Base-by-base conservation (phyloP, 495 filamentous ascomycete genomes). In the Talaromyces wortmannii region DNA sequence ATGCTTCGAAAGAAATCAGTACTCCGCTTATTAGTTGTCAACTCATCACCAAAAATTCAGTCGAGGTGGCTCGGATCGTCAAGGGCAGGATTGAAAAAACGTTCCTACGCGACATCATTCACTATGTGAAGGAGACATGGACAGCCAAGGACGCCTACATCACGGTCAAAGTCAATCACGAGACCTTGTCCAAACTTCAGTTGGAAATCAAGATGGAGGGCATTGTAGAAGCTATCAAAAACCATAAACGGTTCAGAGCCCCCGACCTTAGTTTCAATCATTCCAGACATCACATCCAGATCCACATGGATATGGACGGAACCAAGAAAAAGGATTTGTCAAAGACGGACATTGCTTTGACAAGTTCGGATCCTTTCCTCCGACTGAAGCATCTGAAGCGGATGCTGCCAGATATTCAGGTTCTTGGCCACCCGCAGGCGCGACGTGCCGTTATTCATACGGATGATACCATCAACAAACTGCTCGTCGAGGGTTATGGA, bases 401-500 rank as follows among this genome's bases (percentile, higher is more conserved):
- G 50, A 74, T 83, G 36, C 71, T 98, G 7, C 91, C 91, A 2
- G 71, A 80, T 12, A 82, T 97, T 44, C 79, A 89, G 48, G 85
- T 98, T 47, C 83, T 88, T 23, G 94, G 94, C 17, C 94, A 96
- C 67, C 85, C 90, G 0, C 87, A 90, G 31, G 89, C 92, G 5
- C 71, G 81, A 55, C 85, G 94, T 50, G 95, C 92, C 48, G 92
- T 98, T 65, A 92, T 98, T 63, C 88, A 92, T 61, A 87, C 85
- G 18, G 81, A 82, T 55, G 81, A 85, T 45, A 79, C 78, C 0
- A 67, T 61, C 16, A 77, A 90, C 62, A 85, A 81, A 30, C 80
- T 98, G 7, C 76, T 96, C 0, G 94, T 98, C 17, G 94, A 98
- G 77, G 94, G 94, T 15, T 97, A 97, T 71, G 94, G 94, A 5